Base-by-base conservation (phyloP, 1,284 basidiomycete genomes). In the Apiotrichum veenhuisii region DNA sequence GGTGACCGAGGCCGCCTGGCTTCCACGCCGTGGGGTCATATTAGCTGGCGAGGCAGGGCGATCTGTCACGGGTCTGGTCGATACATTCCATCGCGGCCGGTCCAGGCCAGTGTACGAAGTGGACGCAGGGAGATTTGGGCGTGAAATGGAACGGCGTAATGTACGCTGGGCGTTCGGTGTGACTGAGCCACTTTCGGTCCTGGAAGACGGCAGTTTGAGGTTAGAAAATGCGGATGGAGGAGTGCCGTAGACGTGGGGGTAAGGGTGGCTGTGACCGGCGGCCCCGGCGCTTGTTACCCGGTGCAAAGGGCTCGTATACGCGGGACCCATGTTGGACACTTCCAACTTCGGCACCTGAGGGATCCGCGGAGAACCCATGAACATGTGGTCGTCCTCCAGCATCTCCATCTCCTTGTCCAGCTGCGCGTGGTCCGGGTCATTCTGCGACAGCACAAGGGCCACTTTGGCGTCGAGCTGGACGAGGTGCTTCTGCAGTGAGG, bases 381-480 rank as follows among this genome's bases (percentile, higher is more conserved):
- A 41, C 37, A 46, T 26, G 36, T 52, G 44, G 20, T 51, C 49
- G 43, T 70, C 66, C 17, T 59, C 52, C 10, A 71, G 50, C 23
- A 67, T 46, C 46, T 71, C 71, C 12, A 68, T 45, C 15, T 42
- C 49, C 20, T 57, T 48, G 14, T 54, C 45, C 23, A 55, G 26
- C 12, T 58, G 34, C 17, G 51, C 48, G 46, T 57, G 22, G 30
- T 61, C 52, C 4, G 57, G 60, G 52, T 59, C 60, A 36, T 60
- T 55, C 52, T 70, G 68, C 4, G 64, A 58, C 4, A 68, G 43
- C 33, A 64, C 61, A 1, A 70, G 38, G 4, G 58, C 53, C 20
- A 71, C 50, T 43, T 64, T 62, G 10, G 60, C 62, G 27, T 73
- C 71, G 18, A 75, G 64, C 40, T 71, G 66, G 10, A 57, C 51